Base-by-base conservation (phyloP, 2,329 filamentous ascomycete genomes). In the Grosmannia huntii region DNA sequence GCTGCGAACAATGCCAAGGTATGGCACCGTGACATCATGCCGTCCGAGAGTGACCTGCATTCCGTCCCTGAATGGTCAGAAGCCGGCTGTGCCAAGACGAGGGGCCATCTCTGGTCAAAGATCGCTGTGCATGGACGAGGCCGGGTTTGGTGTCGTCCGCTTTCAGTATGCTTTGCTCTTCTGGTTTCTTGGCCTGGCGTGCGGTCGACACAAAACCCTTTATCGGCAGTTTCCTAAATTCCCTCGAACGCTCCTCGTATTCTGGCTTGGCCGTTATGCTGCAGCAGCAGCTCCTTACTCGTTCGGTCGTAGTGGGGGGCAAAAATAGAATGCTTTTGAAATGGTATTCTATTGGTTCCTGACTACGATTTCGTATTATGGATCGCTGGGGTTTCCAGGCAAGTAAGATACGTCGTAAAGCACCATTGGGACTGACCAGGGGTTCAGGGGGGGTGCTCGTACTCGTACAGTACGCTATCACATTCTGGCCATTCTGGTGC, bases 261-360 rank as follows among this genome's bases (percentile, higher is more conserved):
- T 44, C 41, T n/a, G 48, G 28, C 25, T 50, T 50, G 48, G 41
- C 41, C 41, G n/a, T 50, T 28, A 25, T 23, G 48, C 48, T 50
- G 25, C 31, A 53, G n/a, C 51, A 25, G 28, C 12, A 23, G 53
- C 36, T 36, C 33, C 28, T 55, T 27, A n/a, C 23, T 57, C 12
- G 21, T 41, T 57, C 25, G 44, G 55, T 56, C 49, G 16, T 60
- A 59, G 53, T 21, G 53, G 41, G 14, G 6, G 27, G 50, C 58
- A 59, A 59, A 59, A 59, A 59, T 59, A 59, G 58, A 56, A 56
- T 4, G 16, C 11, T 7, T 19, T 23, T 25, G 1, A 31, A 28
- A 28, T 19, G 48, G 14, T 19, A 28, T 27, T 50, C 25, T 55
- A 48, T 19, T 31, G 33, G 53, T 27, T 53, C 27, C 50, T 50